Base-by-base conservation (phyloP, 2,329 filamentous ascomycete genomes). In the Sodiomyces alkalinus region DNA sequence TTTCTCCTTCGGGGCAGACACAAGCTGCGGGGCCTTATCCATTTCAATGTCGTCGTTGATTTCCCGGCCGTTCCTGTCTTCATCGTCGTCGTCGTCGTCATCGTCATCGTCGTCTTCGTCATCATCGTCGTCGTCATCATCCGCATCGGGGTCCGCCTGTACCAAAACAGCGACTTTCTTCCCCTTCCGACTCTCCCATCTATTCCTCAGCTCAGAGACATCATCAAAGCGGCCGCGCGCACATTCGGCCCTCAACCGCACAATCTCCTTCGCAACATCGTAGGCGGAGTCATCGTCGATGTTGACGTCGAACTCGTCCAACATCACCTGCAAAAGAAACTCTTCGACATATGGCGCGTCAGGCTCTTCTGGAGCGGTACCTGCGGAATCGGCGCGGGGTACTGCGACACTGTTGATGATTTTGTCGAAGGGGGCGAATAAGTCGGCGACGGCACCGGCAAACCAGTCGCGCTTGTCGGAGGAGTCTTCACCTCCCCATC, bases 381-480 rank as follows among this genome's bases (percentile, higher is more conserved):
- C 29, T 21, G 31, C 28, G 30, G 20, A 27, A 30, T 29, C 17
- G 36, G 33, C 29, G 24, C 38, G 28, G 31, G 38, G 38, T 7
- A 47, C 39, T 30, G 39, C 37, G 33, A 57, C 52, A 32, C 36
- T 38, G 36, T 39, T 35, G 20, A 41, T 27, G 17, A 52, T 36
- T 33, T 48, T 48, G 32, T 56, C 55, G 39, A 93, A 71, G 39
- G 85, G 68, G 14, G 62, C 60, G 41, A 94, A 78, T 37, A 93
- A 71, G 16, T 93, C 82, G 33, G 76, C 78, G 29, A 96, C 65
- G 23, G 80, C 80, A 38, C 85, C 86, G 28, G 81, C 87, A 45
- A 98, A 81, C 87, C 86, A 96, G 64, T 93, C 87, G 45, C 87
- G 80, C 61, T 96, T 96, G 54, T 92, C 83, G 35, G 64, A 53